Evolutionary conservation across 495 filamentous ascomycete species (phyloP).

Genomic region (Penicillium flavigenum): DNA sequence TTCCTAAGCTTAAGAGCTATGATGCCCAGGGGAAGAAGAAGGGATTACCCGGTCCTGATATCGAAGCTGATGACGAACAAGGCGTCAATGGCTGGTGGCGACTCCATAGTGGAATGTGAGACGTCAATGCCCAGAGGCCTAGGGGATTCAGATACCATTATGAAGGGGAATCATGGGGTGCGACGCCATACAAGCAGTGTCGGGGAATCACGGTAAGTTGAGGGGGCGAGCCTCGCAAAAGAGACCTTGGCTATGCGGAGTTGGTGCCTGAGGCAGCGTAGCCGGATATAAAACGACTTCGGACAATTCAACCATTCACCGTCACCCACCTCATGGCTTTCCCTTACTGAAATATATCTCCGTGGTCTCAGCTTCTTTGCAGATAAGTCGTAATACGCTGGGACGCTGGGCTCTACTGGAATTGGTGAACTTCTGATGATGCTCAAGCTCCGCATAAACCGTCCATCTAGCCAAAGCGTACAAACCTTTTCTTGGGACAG

Average conservation of each 20-base stretch:
- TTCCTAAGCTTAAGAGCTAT: slow-evolving; percentile 12
- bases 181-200: slow-evolving; percentile 23
- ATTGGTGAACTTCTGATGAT: too few relatives aligned
- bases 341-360: too few relatives aligned
- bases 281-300: background rate
- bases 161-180: slow-evolving; percentile 4
- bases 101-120: slow-evolving; percentile 39
- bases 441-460: too few relatives aligned
- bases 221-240: slow-evolving; percentile 14
- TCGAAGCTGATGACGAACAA: slow-evolving; percentile 86
- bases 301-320: background rate
- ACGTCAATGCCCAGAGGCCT: slow-evolving; percentile 37
- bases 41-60: slow-evolving; percentile 71
- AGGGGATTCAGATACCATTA: slow-evolving; percentile 36
- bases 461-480: too few relatives aligned
- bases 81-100: slow-evolving; percentile 70
- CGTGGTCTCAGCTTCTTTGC: too few relatives aligned
- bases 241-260: slow-evolving; percentile 9
- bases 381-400: too few relatives aligned
- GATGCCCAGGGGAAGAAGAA: slow-evolving; percentile 7
- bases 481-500: too few relatives aligned
- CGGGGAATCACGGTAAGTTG: slow-evolving; percentile 28
- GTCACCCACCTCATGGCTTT: too few relatives aligned
- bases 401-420: too few relatives aligned
- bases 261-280: slow-evolving; percentile 13